Percentiles rank a stretch among this genome's conserved stretches.
Evolutionary conservation across 441 rosid genomes (phyloP).

Genomic region (Syzygium syzygioides): DNA sequence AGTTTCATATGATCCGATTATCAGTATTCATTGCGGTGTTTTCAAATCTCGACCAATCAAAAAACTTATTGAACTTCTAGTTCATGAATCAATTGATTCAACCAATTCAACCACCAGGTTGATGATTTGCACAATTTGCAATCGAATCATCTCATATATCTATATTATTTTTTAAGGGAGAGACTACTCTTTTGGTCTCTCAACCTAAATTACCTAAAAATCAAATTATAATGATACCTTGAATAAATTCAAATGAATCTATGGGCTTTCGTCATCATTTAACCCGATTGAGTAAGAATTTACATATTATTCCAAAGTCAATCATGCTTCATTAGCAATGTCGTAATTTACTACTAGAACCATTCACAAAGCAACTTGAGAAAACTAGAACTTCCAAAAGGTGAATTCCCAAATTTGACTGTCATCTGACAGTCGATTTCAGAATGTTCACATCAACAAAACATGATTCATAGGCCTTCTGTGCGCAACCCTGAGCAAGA

Average conservation of each 20-base stretch:
- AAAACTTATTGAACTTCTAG: neutral
- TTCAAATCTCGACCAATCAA: neutral
- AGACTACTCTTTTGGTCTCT: neutral
- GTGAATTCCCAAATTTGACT: neutral
- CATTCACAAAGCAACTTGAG: neutral
- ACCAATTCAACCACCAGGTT: rapidly evolving
- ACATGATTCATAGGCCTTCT: neutral
- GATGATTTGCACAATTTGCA: neutral
- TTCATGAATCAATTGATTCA: neutral
- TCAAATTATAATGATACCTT: neutral
- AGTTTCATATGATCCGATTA: neutral
- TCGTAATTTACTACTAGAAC: neutral
- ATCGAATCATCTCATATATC: neutral
- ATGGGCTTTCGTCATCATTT: neutral
- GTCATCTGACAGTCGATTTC: neutral
- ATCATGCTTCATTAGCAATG: constrained; percentile 38
- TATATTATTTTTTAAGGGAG: neutral
- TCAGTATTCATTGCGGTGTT: rapidly evolving
- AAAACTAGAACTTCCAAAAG: neutral
- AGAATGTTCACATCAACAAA: neutral
- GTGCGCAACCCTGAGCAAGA: neutral
- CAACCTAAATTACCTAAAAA: neutral
- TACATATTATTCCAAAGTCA: constrained; percentile 25
- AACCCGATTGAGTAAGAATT: constrained; percentile 1
- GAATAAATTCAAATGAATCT: neutral